Conservation (phyloP, 2,329 filamentous ascomycete genomes). For the Paecilomyces sp. region DNA sequence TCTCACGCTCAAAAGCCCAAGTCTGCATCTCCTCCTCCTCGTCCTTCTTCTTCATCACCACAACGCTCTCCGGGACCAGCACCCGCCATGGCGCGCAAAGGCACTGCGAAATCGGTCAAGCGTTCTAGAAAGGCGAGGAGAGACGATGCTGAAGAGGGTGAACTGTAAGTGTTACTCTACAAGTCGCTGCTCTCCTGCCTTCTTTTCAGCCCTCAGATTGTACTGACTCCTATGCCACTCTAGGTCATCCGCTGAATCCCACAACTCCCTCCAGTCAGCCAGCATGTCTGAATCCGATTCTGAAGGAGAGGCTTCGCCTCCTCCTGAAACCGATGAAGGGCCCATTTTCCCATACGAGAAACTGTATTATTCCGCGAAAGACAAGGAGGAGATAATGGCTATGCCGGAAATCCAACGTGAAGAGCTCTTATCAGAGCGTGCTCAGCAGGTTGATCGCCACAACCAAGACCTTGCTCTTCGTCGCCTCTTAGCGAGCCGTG, state of each 20-base stretch:
- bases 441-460: slow-evolving; percentile 71
- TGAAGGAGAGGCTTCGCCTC: slow-evolving; percentile 56
- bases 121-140: slow-evolving; percentile 43
- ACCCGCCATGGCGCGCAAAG: slow-evolving; percentile 42
- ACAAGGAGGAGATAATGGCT: slow-evolving; percentile 71
- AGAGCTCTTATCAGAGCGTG: slow-evolving; percentile 79
- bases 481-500: slow-evolving; percentile 63
- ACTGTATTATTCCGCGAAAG: slow-evolving; percentile 65
- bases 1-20: slow-evolving; percentile 49
- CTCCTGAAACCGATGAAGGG: slow-evolving; percentile 34
- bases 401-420: slow-evolving; percentile 90
- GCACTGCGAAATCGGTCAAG: slow-evolving; percentile 29
- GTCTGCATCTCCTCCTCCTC: slow-evolving; percentile 46
- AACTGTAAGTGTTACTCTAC: slow-evolving; percentile 60
- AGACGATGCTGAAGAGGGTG: slow-evolving; percentile 69
- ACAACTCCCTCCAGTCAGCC: slow-evolving; percentile 69
- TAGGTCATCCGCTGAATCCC: slow-evolving; percentile 64
- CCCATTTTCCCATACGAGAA: slow-evolving; percentile 78
- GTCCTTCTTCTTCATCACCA: slow-evolving; percentile 47
- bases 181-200: not conserved
- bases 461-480: slow-evolving; percentile 77
- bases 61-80: slow-evolving; percentile 34
- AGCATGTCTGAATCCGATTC: slow-evolving; percentile 88
- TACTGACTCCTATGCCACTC: slow-evolving; percentile 8
- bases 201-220: not conserved